Evolutionary conservation across 129 eudicot genomes (phyloP), one percentile per base, ranked within the genome.

Genomic region (Flaveria sonorensis): DNA sequence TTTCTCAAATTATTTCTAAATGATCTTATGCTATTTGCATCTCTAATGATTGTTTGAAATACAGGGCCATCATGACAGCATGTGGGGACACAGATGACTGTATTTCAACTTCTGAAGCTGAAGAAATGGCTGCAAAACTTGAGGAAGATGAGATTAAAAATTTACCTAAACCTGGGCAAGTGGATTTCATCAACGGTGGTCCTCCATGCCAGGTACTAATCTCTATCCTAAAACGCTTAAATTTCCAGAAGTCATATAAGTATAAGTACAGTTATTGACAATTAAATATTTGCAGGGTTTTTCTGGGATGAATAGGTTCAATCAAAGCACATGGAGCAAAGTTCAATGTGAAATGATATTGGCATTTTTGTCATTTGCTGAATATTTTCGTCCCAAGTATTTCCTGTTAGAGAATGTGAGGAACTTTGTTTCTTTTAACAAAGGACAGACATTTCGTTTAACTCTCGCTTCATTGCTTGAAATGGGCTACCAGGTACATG

Each of bases 281-380:
- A 30, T 71, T 47, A 4, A 47, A 8, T 51, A 15, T 64, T 14
- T 68, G 64, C 83, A 87, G 92, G 92, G 92, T 0, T 87, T 87
- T 64, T 87, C 89, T 24, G 86, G 88, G 59, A 84, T 87, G 88
- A 87, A 87, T 70, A 79, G 92, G 74, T 87, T 87, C 64, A 87
- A 82, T 68, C 72, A 73, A 52, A 82, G 92, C 77, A 79, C 88
- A 14, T 87, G 92, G 92, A 85, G 92, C 81, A 82, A 82, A 69
- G 88, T 82, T 63, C 92, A 88, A 43, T 88, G 88, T 73, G 93
- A 86, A 70, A 84, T 88, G 88, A 88, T 88, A 52, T 79, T 88
- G 30, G 88, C 86, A 39, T 84, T 86, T 82, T 79, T 88, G 26
- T 88, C 90, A 0, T 88, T 86, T 71, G 93, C 85, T 14, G 93